These are phyloP conservation scores for Penicillium verrucosum DNA, from an alignment of 2,329 filamentous ascomycete species.

Conservation along the genomic window DNA sequence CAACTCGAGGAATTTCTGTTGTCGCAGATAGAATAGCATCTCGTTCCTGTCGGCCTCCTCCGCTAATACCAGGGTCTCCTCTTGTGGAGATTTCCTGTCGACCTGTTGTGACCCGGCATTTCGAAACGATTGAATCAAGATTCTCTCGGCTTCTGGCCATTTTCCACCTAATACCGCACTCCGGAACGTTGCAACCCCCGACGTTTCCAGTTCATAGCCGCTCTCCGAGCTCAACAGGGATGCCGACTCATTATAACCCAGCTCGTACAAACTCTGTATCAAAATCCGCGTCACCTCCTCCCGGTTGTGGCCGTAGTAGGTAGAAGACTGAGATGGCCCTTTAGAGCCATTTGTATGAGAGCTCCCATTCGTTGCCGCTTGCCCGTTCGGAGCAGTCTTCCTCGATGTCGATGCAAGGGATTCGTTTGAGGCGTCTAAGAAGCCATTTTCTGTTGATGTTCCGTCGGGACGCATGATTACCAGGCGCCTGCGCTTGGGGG, in stretches of 20 bases:
- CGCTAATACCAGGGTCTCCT: slow-evolving; percentile 67
- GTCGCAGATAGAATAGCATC: slow-evolving; percentile 83
- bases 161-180: slow-evolving; percentile 73
- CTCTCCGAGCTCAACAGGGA: slow-evolving; percentile 73
- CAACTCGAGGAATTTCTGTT: slow-evolving; percentile 93
- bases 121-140: slow-evolving; percentile 61
- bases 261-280: slow-evolving; percentile 83
- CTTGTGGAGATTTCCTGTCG: slow-evolving; percentile 22
- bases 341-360: slow-evolving; percentile 40
- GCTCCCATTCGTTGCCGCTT: slow-evolving; percentile 43
- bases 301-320: slow-evolving; percentile 80
- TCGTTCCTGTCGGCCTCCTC: slow-evolving; percentile 70
- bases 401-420: slow-evolving; percentile 45
- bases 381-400: slow-evolving; percentile 58
- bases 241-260: slow-evolving; percentile 81
- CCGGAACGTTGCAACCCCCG: slow-evolving; percentile 81
- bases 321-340: slow-evolving; percentile 34
- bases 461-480: slow-evolving; percentile 63
- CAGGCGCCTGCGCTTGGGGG: slow-evolving; percentile 58
- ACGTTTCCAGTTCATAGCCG: slow-evolving; percentile 81
- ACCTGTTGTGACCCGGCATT: slow-evolving; percentile 41
- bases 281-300: slow-evolving; percentile 91
- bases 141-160: slow-evolving; percentile 80
- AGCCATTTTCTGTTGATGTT: slow-evolving; percentile 55
- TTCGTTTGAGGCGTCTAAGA: slow-evolving; percentile 57